These are phyloP conservation scores for Kodamaea restingae DNA, from an alignment of 805 yeast species.

Conservation along the genomic window DNA sequence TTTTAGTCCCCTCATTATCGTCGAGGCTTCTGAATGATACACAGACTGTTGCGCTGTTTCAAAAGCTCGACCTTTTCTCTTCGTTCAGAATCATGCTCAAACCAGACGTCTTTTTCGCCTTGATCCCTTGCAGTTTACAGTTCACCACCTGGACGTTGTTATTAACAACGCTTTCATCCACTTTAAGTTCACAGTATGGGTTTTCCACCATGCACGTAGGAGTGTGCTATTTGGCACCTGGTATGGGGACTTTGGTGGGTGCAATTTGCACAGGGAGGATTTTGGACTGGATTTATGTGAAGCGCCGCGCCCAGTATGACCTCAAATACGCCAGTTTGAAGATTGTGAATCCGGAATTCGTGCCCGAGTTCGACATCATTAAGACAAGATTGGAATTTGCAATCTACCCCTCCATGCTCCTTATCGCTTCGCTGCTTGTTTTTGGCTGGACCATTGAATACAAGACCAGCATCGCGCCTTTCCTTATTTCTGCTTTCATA, in stretches of 20 bases:
- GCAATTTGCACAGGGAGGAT: slow-evolving; percentile 55
- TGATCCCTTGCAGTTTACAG: slow-evolving; percentile 58
- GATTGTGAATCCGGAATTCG: slow-evolving; percentile 1
- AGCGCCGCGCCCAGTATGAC: slow-evolving; percentile 18
- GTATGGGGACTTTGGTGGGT: slow-evolving; percentile 60
- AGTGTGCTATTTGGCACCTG: slow-evolving; percentile 69
- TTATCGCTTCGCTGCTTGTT: slow-evolving; percentile 41
- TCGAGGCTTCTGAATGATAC: slow-evolving; percentile 1
- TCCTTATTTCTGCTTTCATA: slow-evolving; percentile 55
- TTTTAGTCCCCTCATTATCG: slow-evolving; percentile 13
- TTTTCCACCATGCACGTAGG: slow-evolving; percentile 60
- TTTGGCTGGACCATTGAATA: slow-evolving; percentile 73
- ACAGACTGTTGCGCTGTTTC: slow-evolving; percentile 2
- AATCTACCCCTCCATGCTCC: slow-evolving; percentile 38
- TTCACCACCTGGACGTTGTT: slow-evolving; percentile 69
- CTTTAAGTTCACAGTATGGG: slow-evolving; percentile 46
- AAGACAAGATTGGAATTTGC: slow-evolving; percentile 49
- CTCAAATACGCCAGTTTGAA: slow-evolving; percentile 21
- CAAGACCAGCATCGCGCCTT: slow-evolving; percentile 46
- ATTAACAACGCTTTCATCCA: slow-evolving; percentile 60
- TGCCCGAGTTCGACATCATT: slow-evolving; percentile 47
- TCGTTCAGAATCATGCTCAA: slow-evolving; percentile 42
- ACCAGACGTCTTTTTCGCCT: slow-evolving; percentile 43
- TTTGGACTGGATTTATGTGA: slow-evolving; percentile 49
- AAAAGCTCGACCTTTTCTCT: slow-evolving; percentile 11